Base-by-base conservation (phyloP, 805 yeast genomes). In the Wickerhamiella musiphila region DNA sequence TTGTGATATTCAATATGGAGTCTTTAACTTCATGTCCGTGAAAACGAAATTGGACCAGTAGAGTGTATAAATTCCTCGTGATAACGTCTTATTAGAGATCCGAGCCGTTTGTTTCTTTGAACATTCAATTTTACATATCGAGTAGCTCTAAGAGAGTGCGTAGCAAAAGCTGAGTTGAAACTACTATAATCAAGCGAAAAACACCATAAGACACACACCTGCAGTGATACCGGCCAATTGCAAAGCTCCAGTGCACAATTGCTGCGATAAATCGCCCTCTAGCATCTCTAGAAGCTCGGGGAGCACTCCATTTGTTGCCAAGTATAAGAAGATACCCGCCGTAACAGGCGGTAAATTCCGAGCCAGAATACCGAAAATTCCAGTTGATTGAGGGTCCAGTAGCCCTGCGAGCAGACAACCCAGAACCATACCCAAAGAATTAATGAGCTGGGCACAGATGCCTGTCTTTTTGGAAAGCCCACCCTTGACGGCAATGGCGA, bases 241-340 rank as follows among this genome's bases (percentile, higher is more conserved):
- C 3, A 51, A 46, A 3, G 59, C 4, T 24, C 65, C 66, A 28
- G 53, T 60, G 20, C 42, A 31, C 5, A 59, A 24, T 39, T 64
- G 73, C 20, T 54, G 48, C 6, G 36, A 32, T 41, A 62, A 1
- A 5, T 54, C 26, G 26, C 35, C 31, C 6, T 34, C 50, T 5
- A 50, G 52, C 3, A 64, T 41, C 43, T 66, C 73, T 28, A 77
- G 52, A 15, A 77, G 50, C 45, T 76, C 82, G 1, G 90, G 86
- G 23, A 77, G 67, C n/a, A 77, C 76, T 28, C 78, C 76, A 15
- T 74, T 73, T 0, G 76, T 64, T 6, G 78, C 79, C 39, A 77
- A 73, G 47, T 77, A 77, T 16, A 77, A 49, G 46, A 77, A 72
- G 5, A 79, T 78, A 39, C 86, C 90, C 1, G 83, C 78, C 1